These are phyloP conservation scores for Zygosaccharomyces sapae DNA, from an alignment of 1,139 yeast genomes.

Conservation along the genomic window DNA sequence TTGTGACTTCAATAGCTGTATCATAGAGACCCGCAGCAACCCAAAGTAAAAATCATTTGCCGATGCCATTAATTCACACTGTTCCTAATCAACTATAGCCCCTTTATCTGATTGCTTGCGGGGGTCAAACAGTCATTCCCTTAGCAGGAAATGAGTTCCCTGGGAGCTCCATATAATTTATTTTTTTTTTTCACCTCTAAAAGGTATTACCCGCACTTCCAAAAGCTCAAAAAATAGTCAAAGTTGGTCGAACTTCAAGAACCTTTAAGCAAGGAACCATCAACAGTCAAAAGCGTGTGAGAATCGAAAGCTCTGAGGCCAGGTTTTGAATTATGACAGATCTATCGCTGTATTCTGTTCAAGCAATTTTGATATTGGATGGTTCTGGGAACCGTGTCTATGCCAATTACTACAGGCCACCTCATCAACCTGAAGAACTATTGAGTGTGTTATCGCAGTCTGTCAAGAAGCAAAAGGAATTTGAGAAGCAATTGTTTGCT, in stretches of 20 bases:
- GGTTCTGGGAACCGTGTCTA: constrained; percentile 74
- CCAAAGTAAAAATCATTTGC: constrained; percentile 51
- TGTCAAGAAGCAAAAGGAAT: constrained; percentile 63
- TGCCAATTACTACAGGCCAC: constrained; percentile 78
- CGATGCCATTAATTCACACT: constrained; percentile 19
- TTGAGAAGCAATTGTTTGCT: constrained; percentile 66
- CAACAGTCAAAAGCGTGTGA: neutral
- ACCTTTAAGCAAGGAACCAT: constrained; percentile 12
- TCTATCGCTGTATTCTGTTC: constrained; percentile 71
- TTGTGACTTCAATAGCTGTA: constrained; percentile 61
- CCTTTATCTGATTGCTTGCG: neutral
- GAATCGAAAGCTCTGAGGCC: neutral
- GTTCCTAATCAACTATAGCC: neutral
- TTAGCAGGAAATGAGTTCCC: no score
- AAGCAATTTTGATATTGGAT: constrained; percentile 76
- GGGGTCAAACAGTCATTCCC: neutral
- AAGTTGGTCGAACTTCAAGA: constrained; percentile 3
- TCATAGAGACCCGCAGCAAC: constrained; percentile 57
- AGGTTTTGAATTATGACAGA: constrained; percentile 46
- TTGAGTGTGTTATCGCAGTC: constrained; percentile 39
- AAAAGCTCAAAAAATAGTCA: neutral
- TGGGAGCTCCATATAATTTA: neutral
- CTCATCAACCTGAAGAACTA: constrained; percentile 40
- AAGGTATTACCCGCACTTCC: constrained; percentile 3
- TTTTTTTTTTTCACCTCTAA: neutral